Evolutionary conservation across 345 rosid genomes (phyloP), one percentile per base, ranked within the genome.

Genomic region (Pistacia integerrima): DNA sequence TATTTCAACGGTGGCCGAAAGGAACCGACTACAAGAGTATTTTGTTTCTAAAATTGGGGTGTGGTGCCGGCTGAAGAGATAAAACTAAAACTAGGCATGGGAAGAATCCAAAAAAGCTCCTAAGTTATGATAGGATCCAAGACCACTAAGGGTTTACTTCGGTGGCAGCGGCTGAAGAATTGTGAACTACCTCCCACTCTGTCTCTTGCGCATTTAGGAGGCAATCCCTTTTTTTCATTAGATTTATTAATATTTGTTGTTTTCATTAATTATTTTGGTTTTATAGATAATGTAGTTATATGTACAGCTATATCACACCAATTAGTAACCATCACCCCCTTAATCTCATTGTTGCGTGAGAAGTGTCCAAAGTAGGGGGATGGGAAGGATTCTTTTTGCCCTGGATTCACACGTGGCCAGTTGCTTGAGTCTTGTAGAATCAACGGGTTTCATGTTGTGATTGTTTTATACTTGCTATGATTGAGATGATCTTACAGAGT

Each of bases 381-480:
- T 76, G 87, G 85, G 82, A 70, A 79, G 75, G 80, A 76, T 75
- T 55, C 82, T 78, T 74, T 78, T 49, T 60, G 86, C 82, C 81
- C 78, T 78, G 73, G 67, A 77, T 80, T 69, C 80, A 80, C 87
- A 84, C 86, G 85, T 88, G 87, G 84, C 67, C 77, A 51, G 65
- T 48, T 78, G 76, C 67, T 70, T 74, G 48, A n/a, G 52, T 28
- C 55, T 57, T 66, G 65, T 72, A 67, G 84, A 78, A 78, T 73
- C 76, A 76, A 22, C 73, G 25, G 58, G 4, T 30, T 61, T 68
- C 78, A 55, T 10, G 69, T 66, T 71, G 64, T 57, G 36, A 30
- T 62, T 54, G 48, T 55, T 75, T 22, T 48, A 48, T 48, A 3
- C 10, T 48, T 55, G 16, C 8, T 17, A 38, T n/a, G 18, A 54